These are phyloP conservation scores for Maudiozyma bulderi DNA, from an alignment of 805 yeast genomes.

Conservation along the genomic window DNA sequence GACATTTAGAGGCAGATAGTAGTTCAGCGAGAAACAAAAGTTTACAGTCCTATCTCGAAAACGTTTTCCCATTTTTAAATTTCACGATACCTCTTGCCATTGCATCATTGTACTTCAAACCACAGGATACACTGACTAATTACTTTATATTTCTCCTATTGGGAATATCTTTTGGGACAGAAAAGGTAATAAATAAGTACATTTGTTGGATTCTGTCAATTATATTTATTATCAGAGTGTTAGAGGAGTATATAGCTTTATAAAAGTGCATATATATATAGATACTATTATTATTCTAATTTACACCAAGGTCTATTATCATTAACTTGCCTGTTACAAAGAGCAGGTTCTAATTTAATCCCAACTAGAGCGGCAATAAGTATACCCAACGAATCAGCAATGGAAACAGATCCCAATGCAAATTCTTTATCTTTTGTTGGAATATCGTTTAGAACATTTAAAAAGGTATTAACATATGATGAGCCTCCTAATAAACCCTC, in stretches of 20 bases:
- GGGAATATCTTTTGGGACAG: slow-evolving; percentile 8
- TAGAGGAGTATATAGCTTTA: background rate
- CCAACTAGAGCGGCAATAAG: slow-evolving; percentile 73
- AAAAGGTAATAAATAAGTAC: background rate
- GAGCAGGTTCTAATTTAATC: slow-evolving; percentile 58
- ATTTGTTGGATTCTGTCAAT: background rate
- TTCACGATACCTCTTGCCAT: background rate
- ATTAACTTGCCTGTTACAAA: slow-evolving; percentile 62
- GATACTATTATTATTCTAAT: slow-evolving; percentile 20
- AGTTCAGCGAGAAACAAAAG: too few relatives aligned
- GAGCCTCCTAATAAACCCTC: slow-evolving; percentile 91
- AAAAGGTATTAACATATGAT: slow-evolving; percentile 81
- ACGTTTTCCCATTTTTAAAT: background rate
- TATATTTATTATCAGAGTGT: background rate
- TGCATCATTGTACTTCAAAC: background rate
- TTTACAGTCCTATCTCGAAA: background rate
- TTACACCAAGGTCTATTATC: slow-evolving; percentile 78
- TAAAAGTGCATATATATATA: background rate
- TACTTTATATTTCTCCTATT: slow-evolving; percentile 7
- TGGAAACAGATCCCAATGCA: slow-evolving; percentile 73
- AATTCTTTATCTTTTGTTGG: slow-evolving; percentile 53
- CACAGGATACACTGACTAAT: background rate
- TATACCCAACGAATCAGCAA: slow-evolving; percentile 79
- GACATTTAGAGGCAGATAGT: background rate
- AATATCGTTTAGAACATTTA: slow-evolving; percentile 57